Evolutionary conservation across 2,329 filamentous ascomycete species (phyloP), one percentile per base, ranked within the genome.

Genomic region (Colletotrichum gigasporum): DNA sequence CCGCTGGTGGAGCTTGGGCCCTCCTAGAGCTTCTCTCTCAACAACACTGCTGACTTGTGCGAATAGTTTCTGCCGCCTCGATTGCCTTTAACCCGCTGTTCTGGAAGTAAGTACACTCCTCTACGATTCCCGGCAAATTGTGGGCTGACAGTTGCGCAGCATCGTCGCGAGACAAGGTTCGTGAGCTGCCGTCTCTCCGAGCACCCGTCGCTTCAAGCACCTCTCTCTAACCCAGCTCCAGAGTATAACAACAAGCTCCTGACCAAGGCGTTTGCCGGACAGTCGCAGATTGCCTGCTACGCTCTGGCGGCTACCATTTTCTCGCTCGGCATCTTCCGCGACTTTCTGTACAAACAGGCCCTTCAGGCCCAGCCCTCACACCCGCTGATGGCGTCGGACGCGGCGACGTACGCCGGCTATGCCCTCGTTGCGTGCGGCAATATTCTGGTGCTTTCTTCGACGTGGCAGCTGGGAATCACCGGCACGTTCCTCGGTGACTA

Each of bases 51-150:
- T 72, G 57, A 72, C 65, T 20, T n/a, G n/a, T 62, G 41, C 16
- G 16, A 50, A 62, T 69, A 97, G 94, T 96, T 70, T 92, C 93
- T 70, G 92, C 90, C 48, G 85, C 84, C 59, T 87, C 92, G 55
- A 97, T 99, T 79, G 86, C 90, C 50, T 98, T 99, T 81, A 99
- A 99, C 80, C 96, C 96, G 20, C 90, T 96, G n/a, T 98, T 97
- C 80, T 99, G 96, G 96, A 99, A 99, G 94, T 97, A 85, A 84
- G 92, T 86, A n/a, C 44, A 57, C 41, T 53, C 42, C 47, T 34
- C 37, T 20, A 37, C 20, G 16, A 12, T n/a, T 39, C n/a, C 20
- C 9, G 60, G 64, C 57, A 69, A 66, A 55, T 42, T 61, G 26
- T 57, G 47, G 59, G 68, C 79, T 83, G 73, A 83, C 74, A 59